Evolutionary conservation across 2,329 filamentous ascomycete species (phyloP), one percentile per base, ranked within the genome.

Genomic region (Lachnellula subtilissima): DNA sequence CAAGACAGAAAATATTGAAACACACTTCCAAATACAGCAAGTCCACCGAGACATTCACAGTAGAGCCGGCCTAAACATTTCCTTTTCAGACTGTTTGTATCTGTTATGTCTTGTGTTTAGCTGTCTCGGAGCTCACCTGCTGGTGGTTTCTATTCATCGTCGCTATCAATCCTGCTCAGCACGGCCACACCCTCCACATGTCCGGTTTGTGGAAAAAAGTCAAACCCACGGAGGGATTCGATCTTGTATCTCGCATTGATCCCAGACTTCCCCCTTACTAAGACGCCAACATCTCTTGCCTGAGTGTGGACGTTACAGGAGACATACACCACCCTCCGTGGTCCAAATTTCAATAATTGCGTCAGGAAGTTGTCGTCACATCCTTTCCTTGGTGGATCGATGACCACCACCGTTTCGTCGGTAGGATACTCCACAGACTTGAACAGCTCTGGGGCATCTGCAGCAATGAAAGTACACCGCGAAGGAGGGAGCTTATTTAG

Each of bases 301-400:
- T 97, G 94, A 8, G 93, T 97, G 70, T 99, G 94, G 62, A 99
- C 94, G 68, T 99, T 99, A 67, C 94, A 99, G 69, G 89, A 96
- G 42, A 99, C 93, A 71, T 99, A 99, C 4, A 96, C 84, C 11
- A 99, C 84, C 57, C 94, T 79, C 61, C 80, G 79, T 0, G 94
- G 93, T 0, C 81, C 88, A 66, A 89, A 97, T 5, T 76, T 73
- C 53, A 97, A 75, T 67, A 99, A 73, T 75, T 99, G 94, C 15
- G 77, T 73, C 43, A 99, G 74, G 71, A 99, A 99, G 61, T 82
- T 82, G 48, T 85, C 84, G 65, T 96, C 93, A 70, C 94, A 97
- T 9, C 94, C 94, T 72, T 97, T 99, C 45, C 94, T 82, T 6
- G 94, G 92, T n/a, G 94, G 94, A 70, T 99, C 94, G 55, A 99